phyloP scores from a whole-genome alignment of 2,329 filamentous ascomycete species.

The Beauveria sp. region DNA sequence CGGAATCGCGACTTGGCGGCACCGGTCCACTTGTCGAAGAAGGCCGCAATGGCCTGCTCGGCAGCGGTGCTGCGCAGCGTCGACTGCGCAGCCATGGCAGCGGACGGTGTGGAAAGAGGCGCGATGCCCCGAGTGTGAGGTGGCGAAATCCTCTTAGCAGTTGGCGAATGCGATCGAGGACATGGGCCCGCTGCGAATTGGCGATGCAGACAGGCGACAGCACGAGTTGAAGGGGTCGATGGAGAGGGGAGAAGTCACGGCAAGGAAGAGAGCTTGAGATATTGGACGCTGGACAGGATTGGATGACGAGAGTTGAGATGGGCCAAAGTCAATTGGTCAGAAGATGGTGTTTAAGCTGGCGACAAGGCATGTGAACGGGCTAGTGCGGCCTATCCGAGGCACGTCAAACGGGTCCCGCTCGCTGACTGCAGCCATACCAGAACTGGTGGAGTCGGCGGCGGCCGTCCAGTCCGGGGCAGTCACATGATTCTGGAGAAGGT shows the following conservation, averaged over 20 bases:
- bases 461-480: slow-evolving; percentile 8
- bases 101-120: neutral
- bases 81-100: slow-evolving; percentile 76
- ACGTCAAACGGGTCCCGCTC: slow-evolving; percentile 10
- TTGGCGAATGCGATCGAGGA: slow-evolving; percentile 4
- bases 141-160: neutral
- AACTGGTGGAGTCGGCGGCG: neutral
- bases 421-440: neutral
- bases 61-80: slow-evolving; percentile 61
- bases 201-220: neutral
- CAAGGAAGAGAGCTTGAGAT: neutral
- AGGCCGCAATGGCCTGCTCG: slow-evolving; percentile 58
- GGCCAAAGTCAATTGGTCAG: neutral
- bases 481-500: slow-evolving; percentile 10
- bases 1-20: slow-evolving; percentile 48
- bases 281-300: neutral
- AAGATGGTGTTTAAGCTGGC: neutral
- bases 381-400: slow-evolving; percentile 11
- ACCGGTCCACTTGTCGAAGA: slow-evolving; percentile 52
- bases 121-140: neutral
- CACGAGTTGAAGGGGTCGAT: neutral
- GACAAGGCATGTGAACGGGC: slow-evolving; percentile 9
- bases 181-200: slow-evolving; percentile 4
- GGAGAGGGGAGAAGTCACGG: neutral
- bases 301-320: neutral